A percentile compares a stretch with the other conserved stretches of the same genome.
These are phyloP conservation scores for Rosa rugosa DNA, from an alignment of 306 rosid genomes.

Conservation along the genomic window DNA sequence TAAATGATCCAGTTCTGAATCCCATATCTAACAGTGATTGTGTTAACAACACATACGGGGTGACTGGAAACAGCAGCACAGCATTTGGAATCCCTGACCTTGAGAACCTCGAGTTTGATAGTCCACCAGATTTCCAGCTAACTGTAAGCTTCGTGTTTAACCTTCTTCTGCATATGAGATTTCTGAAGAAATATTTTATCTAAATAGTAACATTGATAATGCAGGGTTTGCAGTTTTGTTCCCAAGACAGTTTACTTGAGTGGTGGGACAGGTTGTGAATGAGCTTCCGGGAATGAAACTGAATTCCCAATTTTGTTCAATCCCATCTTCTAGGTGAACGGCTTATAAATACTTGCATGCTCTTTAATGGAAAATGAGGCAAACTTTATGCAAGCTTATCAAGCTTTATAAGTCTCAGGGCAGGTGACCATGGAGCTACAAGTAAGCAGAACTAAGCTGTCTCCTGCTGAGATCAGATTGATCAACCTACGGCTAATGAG, in stretches of 20 bases:
- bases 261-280: constrained; percentile 54
- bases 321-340: too few relatives aligned
- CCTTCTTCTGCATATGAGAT: constrained; percentile 11
- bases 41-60: constrained; percentile 14
- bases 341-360: background rate
- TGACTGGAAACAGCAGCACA: constrained; percentile 25
- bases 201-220: constrained; percentile 15
- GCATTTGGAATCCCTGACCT: constrained; percentile 52
- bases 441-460: background rate
- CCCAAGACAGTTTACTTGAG: constrained; percentile 64
- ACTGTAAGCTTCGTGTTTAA: constrained; percentile 48
- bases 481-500: background rate
- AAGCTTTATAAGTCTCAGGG: background rate
- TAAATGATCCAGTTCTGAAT: constrained; percentile 30
- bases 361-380: background rate
- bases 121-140: constrained; percentile 78
- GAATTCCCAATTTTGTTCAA: constrained; percentile 30
- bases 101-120: constrained; percentile 59
- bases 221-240: constrained; percentile 66
- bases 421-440: background rate
- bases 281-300: constrained; percentile 15
- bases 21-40: constrained; percentile 20
- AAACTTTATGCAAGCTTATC: background rate
- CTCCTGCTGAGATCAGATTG: constrained; percentile 4
- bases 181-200: constrained; percentile 15